phyloP scores from a whole-genome alignment of 2,329 filamentous ascomycete genomes.

The Ceratocystiopsis sp. region DNA sequence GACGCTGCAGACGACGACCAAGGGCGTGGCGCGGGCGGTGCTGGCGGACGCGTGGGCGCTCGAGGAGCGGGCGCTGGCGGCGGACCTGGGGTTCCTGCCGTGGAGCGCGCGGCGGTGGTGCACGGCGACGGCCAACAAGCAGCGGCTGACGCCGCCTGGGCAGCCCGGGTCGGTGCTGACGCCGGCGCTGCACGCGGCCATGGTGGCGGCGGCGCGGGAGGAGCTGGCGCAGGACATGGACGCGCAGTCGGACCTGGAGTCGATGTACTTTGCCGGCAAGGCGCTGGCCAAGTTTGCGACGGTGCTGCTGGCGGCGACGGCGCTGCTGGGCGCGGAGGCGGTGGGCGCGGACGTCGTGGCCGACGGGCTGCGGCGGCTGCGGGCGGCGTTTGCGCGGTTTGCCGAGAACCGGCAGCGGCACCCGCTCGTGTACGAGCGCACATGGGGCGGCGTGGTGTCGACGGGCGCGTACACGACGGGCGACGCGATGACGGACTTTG shows the following conservation, averaged over 20 bases:
- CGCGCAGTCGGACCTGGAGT: slow-evolving; percentile 57
- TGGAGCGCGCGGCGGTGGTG: slow-evolving; percentile 43
- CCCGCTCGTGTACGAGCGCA: slow-evolving; percentile 46
- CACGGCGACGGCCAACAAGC: too few species aligned
- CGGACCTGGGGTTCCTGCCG: slow-evolving; percentile 59
- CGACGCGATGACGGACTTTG: slow-evolving; percentile 63
- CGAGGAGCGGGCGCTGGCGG: slow-evolving; percentile 55
- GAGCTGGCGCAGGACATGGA: slow-evolving; percentile 58
- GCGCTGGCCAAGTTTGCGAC: slow-evolving; percentile 61
- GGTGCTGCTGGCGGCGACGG: slow-evolving; percentile 46
- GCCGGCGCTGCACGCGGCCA: slow-evolving; percentile 35
- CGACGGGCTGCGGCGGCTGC: slow-evolving; percentile 44
- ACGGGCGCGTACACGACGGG: slow-evolving; percentile 54
- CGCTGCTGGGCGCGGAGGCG: slow-evolving; percentile 40
- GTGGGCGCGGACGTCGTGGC: slow-evolving; percentile 40
- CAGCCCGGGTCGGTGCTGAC: slow-evolving; percentile 23
- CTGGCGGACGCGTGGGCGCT: slow-evolving; percentile 61
- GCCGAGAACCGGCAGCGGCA: slow-evolving; percentile 49
- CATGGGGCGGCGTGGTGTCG: slow-evolving; percentile 70
- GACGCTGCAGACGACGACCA: slow-evolving; percentile 63
- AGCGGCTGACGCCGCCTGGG: too few species aligned
- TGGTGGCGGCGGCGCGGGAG: slow-evolving; percentile 44
- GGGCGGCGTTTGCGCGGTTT: slow-evolving; percentile 49
- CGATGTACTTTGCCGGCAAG: slow-evolving; percentile 90
- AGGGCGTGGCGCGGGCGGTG: slow-evolving; percentile 61